Conservation (phyloP, 306 rosid species). For the Quercus variabilis region DNA sequence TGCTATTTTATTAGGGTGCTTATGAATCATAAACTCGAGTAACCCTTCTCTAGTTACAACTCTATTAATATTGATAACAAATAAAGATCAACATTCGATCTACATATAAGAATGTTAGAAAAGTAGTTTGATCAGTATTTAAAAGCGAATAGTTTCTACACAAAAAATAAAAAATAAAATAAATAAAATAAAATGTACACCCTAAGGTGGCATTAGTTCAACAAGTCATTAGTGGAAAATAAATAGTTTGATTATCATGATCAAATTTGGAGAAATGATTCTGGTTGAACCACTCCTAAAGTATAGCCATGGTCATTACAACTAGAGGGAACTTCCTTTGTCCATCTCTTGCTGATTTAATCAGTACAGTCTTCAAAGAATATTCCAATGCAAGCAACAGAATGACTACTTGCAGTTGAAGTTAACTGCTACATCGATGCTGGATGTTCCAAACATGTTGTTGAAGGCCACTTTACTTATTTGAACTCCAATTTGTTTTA, state of each 20-base stretch:
- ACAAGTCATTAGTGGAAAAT: too few relatives aligned
- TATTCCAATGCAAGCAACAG: constrained; percentile 31
- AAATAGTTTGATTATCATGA: not conserved
- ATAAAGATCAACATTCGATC: too few relatives aligned
- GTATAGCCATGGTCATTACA: constrained; percentile 30
- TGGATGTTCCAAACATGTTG: constrained; percentile 31
- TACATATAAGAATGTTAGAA: too few relatives aligned
- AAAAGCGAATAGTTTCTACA: too few relatives aligned
- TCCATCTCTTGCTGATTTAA: constrained; percentile 1
- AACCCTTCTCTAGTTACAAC: too few relatives aligned
- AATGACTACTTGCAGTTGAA: constrained; percentile 32
- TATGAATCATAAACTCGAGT: too few relatives aligned
- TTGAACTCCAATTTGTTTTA: constrained; percentile 29
- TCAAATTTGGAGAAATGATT: constrained; percentile 20
- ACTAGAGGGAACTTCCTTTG: constrained; percentile 10
- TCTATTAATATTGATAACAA: too few relatives aligned
- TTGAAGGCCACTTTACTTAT: constrained; percentile 24
- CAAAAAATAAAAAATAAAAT: too few relatives aligned
- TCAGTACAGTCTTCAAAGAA: constrained; percentile 11
- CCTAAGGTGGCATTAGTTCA: too few relatives aligned
- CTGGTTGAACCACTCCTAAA: constrained; percentile 29
- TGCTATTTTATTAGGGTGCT: too few relatives aligned
- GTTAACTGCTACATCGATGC: constrained; percentile 26
- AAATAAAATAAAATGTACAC: too few relatives aligned
- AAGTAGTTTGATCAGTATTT: too few relatives aligned